phyloP scores from a whole-genome alignment of 768 basidiomycete genomes.

The Tylopilus vinaceipallidus region DNA sequence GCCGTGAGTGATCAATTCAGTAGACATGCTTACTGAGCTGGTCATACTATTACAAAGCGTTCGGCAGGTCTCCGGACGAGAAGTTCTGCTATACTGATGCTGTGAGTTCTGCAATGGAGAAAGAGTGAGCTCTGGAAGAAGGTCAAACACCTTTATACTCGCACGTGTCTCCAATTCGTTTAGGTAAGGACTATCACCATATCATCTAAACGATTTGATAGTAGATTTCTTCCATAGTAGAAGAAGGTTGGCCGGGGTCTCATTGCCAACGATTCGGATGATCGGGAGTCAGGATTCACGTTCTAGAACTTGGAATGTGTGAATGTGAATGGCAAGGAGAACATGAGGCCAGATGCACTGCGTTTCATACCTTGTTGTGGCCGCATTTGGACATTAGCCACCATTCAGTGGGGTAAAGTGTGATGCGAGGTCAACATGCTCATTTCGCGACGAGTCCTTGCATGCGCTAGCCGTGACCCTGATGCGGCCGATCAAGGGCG shows the following conservation, averaged over 20 bases:
- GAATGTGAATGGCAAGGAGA: slow-evolving; percentile 27
- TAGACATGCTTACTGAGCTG: slow-evolving; percentile 7
- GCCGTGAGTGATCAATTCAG: background rate
- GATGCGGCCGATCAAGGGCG: slow-evolving; percentile 3
- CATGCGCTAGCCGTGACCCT: slow-evolving; percentile 15
- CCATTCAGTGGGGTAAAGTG: slow-evolving; percentile 7
- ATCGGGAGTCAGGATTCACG: slow-evolving; percentile 21
- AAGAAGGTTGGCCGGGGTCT: slow-evolving; percentile 18
- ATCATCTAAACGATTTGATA: background rate
- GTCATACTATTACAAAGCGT: background rate
- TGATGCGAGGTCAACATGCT: slow-evolving; percentile 18
- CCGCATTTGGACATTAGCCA: slow-evolving; percentile 18
- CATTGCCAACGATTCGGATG: slow-evolving; percentile 16
- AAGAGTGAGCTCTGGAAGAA: background rate
- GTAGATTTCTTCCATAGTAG: background rate
- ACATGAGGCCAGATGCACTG: slow-evolving; percentile 31
- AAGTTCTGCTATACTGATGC: background rate
- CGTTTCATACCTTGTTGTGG: slow-evolving; percentile 10
- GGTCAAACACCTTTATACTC: too few species aligned
- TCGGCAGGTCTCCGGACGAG: background rate
- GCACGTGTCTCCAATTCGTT: slow-evolving; percentile 2
- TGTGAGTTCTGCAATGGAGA: background rate
- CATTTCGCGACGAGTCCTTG: slow-evolving; percentile 12
- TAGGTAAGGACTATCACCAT: background rate
- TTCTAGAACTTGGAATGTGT: slow-evolving; percentile 23